Evolutionary conservation across 1,284 basidiomycete genomes (phyloP).

Genomic region (Nidula niveotomentosa): DNA sequence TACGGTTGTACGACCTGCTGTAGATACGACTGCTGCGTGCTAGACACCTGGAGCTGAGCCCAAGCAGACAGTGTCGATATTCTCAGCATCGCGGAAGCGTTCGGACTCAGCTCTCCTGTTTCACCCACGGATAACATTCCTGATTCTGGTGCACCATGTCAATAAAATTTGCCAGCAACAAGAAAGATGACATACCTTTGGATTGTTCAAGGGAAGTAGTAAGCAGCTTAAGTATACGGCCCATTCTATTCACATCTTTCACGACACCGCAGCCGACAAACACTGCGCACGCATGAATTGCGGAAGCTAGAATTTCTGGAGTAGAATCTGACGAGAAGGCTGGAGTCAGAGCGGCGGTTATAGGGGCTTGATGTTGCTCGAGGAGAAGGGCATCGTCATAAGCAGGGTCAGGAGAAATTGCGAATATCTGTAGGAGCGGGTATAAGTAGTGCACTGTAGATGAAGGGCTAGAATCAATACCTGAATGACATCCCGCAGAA

Average conservation of each 20-base stretch:
- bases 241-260: conserved; percentile 89
- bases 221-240: conserved; percentile 89
- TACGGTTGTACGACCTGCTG: conserved; percentile 85
- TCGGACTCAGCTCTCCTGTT: conserved; percentile 85
- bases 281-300: conserved; percentile 92
- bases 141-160: conserved; percentile 52
- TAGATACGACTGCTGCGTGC: conserved; percentile 75
- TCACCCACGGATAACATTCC: conserved; percentile 88
- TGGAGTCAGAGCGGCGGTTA: conserved; percentile 97
- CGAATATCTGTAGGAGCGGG: conserved; percentile 64
- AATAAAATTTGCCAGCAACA: not conserved
- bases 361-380: conserved; percentile 99
- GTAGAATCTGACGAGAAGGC: conserved; percentile 95
- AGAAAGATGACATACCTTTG: conserved; percentile 48
- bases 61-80: conserved; percentile 95
- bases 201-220: conserved; percentile 90
- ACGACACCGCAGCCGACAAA: conserved; percentile 97
- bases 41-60: conserved; percentile 91
- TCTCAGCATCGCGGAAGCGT: conserved; percentile 93
- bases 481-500: conserved; percentile 92
- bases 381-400: conserved; percentile 89
- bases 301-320: conserved; percentile 92
- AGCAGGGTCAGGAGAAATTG: conserved; percentile 86
- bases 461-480: conserved; percentile 34
- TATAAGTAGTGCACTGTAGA: not conserved